phyloP scores from a whole-genome alignment of 768 basidiomycete genomes.

The Candolleomyces aberdarensis region DNA sequence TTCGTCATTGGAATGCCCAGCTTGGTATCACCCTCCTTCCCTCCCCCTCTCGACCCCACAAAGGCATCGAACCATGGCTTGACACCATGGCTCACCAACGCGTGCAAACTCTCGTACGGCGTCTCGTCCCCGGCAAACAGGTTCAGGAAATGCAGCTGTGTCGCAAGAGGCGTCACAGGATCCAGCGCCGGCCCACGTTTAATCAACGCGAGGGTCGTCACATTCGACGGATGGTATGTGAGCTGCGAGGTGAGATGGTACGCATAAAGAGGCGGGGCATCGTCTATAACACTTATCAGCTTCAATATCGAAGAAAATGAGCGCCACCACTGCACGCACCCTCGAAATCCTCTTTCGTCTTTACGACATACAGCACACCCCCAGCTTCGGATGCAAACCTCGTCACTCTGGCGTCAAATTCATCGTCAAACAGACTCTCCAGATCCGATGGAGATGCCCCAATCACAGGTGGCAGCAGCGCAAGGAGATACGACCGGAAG shows the following conservation, averaged over 20 bases:
- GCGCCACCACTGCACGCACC: constrained; percentile 38
- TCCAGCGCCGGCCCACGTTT: constrained; percentile 87
- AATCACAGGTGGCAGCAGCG: constrained; percentile 78
- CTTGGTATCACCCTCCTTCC: constrained; percentile 76
- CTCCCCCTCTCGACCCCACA: constrained; percentile 75
- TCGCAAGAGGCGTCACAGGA: constrained; percentile 70
- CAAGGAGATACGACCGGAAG: constrained; percentile 68
- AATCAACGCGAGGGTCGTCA: constrained; percentile 90
- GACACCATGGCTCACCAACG: constrained; percentile 91
- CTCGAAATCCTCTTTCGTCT: constrained; percentile 70
- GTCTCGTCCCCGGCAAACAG: constrained; percentile 86
- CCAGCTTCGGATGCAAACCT: constrained; percentile 76
- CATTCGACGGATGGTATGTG: constrained; percentile 74
- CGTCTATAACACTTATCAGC: constrained; percentile 46
- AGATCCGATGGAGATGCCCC: constrained; percentile 68
- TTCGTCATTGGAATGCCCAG: constrained; percentile 98
- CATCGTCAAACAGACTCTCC: constrained; percentile 63
- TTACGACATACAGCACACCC: constrained; percentile 80
- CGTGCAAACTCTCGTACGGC: constrained; percentile 94
- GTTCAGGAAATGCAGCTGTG: constrained; percentile 89
- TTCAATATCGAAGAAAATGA: background rate
- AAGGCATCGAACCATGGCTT: constrained; percentile 99
- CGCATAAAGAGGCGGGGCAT: constrained; percentile 55
- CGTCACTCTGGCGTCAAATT: constrained; percentile 71
- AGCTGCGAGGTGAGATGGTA: constrained; percentile 73